Base-by-base conservation (phyloP, 192 early-diverging fungal genomes). In the Rhizoclosmatium sp. region DNA sequence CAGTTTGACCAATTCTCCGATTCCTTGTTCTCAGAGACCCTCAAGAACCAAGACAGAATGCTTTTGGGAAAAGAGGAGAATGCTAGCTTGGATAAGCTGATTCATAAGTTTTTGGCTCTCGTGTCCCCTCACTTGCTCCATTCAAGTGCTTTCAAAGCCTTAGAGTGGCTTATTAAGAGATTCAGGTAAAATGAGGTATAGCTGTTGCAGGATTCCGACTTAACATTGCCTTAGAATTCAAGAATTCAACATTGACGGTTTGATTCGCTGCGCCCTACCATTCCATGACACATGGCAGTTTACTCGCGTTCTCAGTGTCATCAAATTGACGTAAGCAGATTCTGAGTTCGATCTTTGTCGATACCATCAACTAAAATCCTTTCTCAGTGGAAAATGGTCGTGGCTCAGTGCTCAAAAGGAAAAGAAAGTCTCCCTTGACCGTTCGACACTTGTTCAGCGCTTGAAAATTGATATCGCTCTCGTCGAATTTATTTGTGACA, bases 201-300 rank as follows among this genome's bases (percentile, higher is more conserved):
- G 49, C 46, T 21, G 47, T 59, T 23, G 10, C 70, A 40, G 41
- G 16, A n/a, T 21, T 59, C 58, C 64, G n/a, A 41, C 48, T 44
- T 31, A 31, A 31, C 31, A 31, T 31, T 31, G 0, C 31, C 16
- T 45, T 4, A 86, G 80, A 58, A 94, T 99, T 76, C 85, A 99
- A 72, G 93, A 95, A 78, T 91, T 93, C 84, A 99, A 98, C 79
- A 85, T 95, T 39, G 92, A 94, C 48, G 87, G 87, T 4, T 76
- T 97, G 3, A 58, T 99, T 40, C 89, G 85, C 21, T 91, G 91
- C 47, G 87, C 98, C 44, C 79, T 99, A 65, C 98, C 98, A 41
- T 99, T 95, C 84, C 96, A 99, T 74, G 96, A 98, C 79, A 95
- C 96, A 10, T 89, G 91, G 71, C 88, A 91, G 51, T 99, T 98